Conservation (phyloP, 1,139 yeast species). For the Blastobotrys illinoisensis region DNA sequence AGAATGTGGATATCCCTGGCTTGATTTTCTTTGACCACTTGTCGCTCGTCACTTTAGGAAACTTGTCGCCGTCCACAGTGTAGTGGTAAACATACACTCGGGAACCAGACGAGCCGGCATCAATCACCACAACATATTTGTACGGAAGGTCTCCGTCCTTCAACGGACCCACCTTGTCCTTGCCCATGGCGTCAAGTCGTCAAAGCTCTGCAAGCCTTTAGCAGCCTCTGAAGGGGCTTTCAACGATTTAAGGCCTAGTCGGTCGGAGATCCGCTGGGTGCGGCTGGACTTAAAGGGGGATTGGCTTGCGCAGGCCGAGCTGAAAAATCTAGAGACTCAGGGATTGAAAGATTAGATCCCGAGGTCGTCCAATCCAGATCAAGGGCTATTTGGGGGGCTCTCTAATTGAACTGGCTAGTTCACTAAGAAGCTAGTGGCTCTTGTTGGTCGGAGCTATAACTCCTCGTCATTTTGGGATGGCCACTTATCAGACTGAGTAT, state of each 20-base stretch:
- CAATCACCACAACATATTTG: slow-evolving; percentile 67
- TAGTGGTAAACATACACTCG: slow-evolving; percentile 69
- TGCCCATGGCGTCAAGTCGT: neutral
- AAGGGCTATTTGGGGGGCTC: neutral
- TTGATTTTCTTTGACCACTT: slow-evolving; percentile 56
- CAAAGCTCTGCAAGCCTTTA: neutral
- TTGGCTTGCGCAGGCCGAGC: neutral
- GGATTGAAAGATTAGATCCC: neutral
- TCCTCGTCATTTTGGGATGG: neutral
- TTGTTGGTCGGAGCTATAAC: neutral
- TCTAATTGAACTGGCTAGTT: neutral
- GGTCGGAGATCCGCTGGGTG: neutral
- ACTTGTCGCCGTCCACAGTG: slow-evolving; percentile 34
- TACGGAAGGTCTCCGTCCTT: slow-evolving; percentile 43
- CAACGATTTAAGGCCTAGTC: no score
- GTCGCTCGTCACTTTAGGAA: slow-evolving; percentile 44
- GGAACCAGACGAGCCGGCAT: slow-evolving; percentile 81
- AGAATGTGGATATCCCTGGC: slow-evolving; percentile 65
- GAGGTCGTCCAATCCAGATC: neutral
- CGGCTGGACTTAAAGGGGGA: neutral
- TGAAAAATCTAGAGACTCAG: neutral
- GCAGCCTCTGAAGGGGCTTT: no score
- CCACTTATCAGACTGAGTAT: neutral
- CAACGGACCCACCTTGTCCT: slow-evolving; percentile 1
- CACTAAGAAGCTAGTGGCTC: neutral